A percentile compares a stretch with the other conserved stretches of the same genome.
Conservation (phyloP, 179 eudicot genomes). For the Spergularia azorica region DNA sequence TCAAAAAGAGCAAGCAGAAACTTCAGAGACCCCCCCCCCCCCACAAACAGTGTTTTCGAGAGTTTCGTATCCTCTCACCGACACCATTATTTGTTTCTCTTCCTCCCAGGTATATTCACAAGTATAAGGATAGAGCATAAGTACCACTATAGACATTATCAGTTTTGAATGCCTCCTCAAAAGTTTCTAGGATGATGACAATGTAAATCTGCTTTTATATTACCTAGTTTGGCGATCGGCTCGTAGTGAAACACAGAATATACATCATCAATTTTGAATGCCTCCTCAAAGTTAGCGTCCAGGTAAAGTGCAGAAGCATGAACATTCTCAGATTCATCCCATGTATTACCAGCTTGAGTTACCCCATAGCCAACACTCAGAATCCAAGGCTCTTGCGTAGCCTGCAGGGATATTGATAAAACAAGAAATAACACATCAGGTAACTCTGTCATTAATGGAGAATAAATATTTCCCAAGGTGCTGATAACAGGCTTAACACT, state of each 20-base stretch:
- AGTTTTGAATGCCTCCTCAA: background rate
- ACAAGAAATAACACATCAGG: background rate
- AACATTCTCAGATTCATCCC: conserved; percentile 38
- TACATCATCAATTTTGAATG: conserved; percentile 44
- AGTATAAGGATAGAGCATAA: background rate
- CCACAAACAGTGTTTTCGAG: background rate
- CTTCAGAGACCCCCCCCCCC: background rate
- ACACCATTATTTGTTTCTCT: too few species aligned
- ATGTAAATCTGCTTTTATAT: background rate
- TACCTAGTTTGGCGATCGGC: conserved; percentile 31
- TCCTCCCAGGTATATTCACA: background rate
- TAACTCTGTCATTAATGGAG: too few species aligned
- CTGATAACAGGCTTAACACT: background rate
- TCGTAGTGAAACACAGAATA: conserved; percentile 49
- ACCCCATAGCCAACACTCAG: conserved; percentile 35
- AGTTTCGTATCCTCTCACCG: too few species aligned
- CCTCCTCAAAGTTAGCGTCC: conserved; percentile 43
- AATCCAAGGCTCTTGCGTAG: conserved; percentile 34
- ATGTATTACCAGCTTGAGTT: conserved; percentile 27
- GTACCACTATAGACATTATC: too few species aligned
- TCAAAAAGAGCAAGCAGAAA: background rate
- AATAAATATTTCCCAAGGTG: too few species aligned
- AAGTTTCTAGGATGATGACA: background rate
- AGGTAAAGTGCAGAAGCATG: conserved; percentile 39
- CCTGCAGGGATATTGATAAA: conserved; percentile 30